A percentile compares a stretch with the other conserved stretches of the same genome.
These are phyloP conservation scores for Pistacia integerrima DNA, from an alignment of 345 rosid genomes.

Conservation along the genomic window DNA sequence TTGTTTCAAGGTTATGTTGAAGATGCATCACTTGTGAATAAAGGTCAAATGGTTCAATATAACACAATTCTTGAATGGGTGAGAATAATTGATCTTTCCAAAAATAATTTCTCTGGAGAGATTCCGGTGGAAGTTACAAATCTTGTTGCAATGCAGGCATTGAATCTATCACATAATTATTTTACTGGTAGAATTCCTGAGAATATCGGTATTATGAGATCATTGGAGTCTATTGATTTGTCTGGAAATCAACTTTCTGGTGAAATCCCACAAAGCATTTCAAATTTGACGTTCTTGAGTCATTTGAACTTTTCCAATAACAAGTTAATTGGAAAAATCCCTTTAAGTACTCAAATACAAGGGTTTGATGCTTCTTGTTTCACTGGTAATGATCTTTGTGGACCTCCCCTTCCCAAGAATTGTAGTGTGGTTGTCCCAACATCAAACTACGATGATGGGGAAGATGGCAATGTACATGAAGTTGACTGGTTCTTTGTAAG, in stretches of 20 bases:
- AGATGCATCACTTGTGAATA: neutral
- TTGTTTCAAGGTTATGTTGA: neutral
- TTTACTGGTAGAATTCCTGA: neutral
- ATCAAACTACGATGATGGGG: too few relatives aligned
- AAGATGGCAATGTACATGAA: too few relatives aligned
- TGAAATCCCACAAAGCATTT: neutral
- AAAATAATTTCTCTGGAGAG: constrained; percentile 7
- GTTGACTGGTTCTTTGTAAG: too few relatives aligned
- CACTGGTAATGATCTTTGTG: too few relatives aligned
- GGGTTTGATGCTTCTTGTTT: too few relatives aligned
- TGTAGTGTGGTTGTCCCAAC: too few relatives aligned
- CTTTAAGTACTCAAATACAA: too few relatives aligned
- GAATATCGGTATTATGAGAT: neutral
- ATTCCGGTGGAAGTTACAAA: neutral
- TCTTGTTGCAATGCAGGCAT: neutral
- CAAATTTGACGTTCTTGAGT: neutral
- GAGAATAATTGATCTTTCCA: neutral
- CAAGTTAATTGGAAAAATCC: neutral
- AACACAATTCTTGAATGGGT: neutral
- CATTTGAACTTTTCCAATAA: neutral
- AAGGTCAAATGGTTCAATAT: neutral
- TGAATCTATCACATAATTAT: neutral
- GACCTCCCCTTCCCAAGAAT: too few relatives aligned
- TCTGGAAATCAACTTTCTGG: neutral
- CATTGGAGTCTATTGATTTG: neutral